Base-by-base conservation (phyloP, 1,284 basidiomycete species). In the Phaffia rhodozyma region DNA sequence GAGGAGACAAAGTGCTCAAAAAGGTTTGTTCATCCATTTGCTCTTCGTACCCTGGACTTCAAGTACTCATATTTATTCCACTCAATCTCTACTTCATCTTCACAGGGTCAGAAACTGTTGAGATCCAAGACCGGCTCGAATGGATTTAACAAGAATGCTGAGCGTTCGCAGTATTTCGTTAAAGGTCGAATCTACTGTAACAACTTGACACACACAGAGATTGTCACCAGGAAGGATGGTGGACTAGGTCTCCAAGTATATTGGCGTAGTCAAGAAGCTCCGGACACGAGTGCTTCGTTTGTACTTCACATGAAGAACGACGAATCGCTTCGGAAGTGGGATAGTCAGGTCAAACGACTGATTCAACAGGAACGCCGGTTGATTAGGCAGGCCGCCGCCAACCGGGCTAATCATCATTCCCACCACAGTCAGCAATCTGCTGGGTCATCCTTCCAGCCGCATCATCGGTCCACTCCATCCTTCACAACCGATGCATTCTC, bases 171-270 rank as follows among this genome's bases (percentile, higher is more conserved):
- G 23, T 81, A 97, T 48, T 83, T 94, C 59, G 78, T 99, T 67
- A 99, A 99, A 73, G 96, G 96, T 1, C 84, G 96, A 47, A 98
- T 99, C 69, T 98, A 97, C 76, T 81, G 97, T 70, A 92, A 91
- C 70, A 99, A 98, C 71, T 91, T 98, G 55, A 93, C 89, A 0
- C 83, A 86, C 68, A 68, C 69, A 50, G 74, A 73, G 85, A 87
- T 60, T 29, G 79, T 81, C 29, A 79, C 82, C 50, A 81, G 81
- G 68, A 78, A 79, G 55, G 83, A 82, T 48, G 78, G 79, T 62
- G 72, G 74, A 51, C 74, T 78, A 62, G 71, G 76, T 1, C 71
- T 97, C 61, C 86, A 89, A 56, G 88, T 96, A 1, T 92, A 86
- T 82, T 96, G 92, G 92, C 84, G 87, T 71, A 91, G 91, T 11